phyloP scores from a whole-genome alignment of 2,329 filamentous ascomycete species.

The Pseudogymnoascus sp. region DNA sequence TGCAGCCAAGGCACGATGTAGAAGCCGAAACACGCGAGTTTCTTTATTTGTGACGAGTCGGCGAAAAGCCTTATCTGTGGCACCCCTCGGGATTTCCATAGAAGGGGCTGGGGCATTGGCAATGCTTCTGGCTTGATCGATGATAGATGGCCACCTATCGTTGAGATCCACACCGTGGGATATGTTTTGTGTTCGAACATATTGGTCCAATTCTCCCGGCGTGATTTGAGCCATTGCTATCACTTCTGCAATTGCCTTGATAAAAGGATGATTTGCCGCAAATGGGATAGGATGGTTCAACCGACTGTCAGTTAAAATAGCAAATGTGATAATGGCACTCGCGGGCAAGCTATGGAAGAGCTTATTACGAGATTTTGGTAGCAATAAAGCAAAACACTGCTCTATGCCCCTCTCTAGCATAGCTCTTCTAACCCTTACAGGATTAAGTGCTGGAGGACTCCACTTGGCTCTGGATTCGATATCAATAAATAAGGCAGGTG shows the following conservation, averaged over 20 bases:
- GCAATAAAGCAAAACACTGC: conserved; percentile 17
- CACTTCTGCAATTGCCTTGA: neutral
- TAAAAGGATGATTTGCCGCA: conserved; percentile 4
- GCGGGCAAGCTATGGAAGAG: conserved; percentile 17
- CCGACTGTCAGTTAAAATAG: conserved; percentile 12
- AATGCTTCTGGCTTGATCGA: conserved; percentile 5
- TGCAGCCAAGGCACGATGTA: conserved; percentile 20
- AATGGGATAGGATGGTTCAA: neutral
- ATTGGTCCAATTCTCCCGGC: neutral
- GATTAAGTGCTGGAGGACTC: conserved; percentile 2
- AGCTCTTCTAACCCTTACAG: conserved; percentile 9
- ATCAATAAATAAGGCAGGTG: neutral
- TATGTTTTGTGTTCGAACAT: neutral
- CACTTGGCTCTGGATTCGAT: neutral
- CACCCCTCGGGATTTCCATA: neutral
- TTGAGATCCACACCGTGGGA: neutral
- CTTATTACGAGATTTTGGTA: conserved; percentile 14
- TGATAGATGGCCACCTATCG: neutral
- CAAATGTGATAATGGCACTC: conserved; percentile 23
- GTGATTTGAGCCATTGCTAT: conserved; percentile 4
- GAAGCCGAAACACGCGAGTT: neutral
- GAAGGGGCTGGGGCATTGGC: neutral
- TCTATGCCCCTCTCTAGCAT: conserved; percentile 14
- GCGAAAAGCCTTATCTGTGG: conserved; percentile 6
- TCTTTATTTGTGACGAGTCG: conserved; percentile 5